Evolutionary conservation across 1,139 yeast species (phyloP).

Genomic region (Nakaseomyces glabratus): DNA sequence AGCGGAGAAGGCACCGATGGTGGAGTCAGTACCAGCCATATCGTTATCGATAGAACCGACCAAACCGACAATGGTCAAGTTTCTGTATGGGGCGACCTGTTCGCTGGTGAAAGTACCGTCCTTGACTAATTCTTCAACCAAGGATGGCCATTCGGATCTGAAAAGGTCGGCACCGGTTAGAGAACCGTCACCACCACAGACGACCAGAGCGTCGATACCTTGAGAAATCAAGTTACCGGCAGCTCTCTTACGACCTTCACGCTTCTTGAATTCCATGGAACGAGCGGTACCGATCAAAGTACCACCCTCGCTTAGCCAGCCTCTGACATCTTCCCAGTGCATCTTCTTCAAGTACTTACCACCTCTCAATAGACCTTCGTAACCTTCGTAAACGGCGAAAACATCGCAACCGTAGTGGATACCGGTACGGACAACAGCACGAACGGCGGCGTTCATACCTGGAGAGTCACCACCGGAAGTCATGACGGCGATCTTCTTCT

Average conservation of each 20-base stretch:
- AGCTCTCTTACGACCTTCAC: slow-evolving; percentile 58
- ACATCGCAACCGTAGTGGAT: slow-evolving; percentile 64
- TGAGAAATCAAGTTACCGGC: slow-evolving; percentile 60
- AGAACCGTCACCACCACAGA: slow-evolving; percentile 83
- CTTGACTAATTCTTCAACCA: slow-evolving; percentile 50
- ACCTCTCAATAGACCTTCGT: slow-evolving; percentile 66
- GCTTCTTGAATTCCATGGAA: slow-evolving; percentile 56
- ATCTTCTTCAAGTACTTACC: slow-evolving; percentile 56
- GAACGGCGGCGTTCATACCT: slow-evolving; percentile 76
- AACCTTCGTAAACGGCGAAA: slow-evolving; percentile 68
- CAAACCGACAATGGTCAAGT: slow-evolving; percentile 64
- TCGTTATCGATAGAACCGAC: slow-evolving; percentile 82
- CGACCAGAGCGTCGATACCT: slow-evolving; percentile 72
- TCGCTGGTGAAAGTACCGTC: slow-evolving; percentile 42
- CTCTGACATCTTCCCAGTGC: slow-evolving; percentile 73
- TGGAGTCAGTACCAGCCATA: slow-evolving; percentile 74
- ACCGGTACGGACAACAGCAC: slow-evolving; percentile 72
- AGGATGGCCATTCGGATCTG: slow-evolving; percentile 71
- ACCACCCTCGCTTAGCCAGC: slow-evolving; percentile 68
- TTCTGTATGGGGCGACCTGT: slow-evolving; percentile 44
- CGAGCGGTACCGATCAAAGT: slow-evolving; percentile 78
- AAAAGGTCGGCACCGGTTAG: slow-evolving; percentile 76
- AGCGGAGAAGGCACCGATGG: slow-evolving; percentile 74
- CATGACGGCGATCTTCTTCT: slow-evolving; percentile 68
- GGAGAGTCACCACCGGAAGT: slow-evolving; percentile 86